phyloP scores from a whole-genome alignment of 345 rosid genomes.

The Trapa bicornis region DNA sequence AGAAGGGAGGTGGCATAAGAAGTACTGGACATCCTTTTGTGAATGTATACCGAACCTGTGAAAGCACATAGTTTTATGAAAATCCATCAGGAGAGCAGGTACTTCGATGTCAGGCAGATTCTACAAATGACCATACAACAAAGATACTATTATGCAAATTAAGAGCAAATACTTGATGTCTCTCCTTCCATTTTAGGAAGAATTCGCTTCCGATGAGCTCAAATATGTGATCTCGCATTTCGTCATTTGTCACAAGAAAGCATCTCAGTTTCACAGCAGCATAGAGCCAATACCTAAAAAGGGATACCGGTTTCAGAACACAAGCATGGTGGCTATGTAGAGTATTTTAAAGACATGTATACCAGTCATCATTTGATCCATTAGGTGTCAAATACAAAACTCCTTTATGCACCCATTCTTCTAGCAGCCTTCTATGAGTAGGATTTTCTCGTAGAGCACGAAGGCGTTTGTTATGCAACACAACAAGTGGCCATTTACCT shows the following conservation, averaged over 20 bases:
- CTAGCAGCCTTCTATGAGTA: conserved; percentile 35
- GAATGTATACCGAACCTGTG: conserved; percentile 64
- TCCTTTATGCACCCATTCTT: conserved; percentile 57
- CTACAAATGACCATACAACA: neutral
- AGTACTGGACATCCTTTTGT: conserved; percentile 48
- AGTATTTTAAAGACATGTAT: neutral
- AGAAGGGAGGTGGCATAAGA: conserved; percentile 58
- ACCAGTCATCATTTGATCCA: conserved; percentile 97
- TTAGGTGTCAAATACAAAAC: conserved; percentile 62
- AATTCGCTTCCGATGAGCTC: conserved; percentile 60
- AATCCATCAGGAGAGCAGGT: neutral
- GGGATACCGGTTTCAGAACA: neutral
- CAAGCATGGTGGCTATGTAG: neutral
- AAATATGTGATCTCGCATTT: conserved; percentile 93
- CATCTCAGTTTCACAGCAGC: conserved; percentile 76
- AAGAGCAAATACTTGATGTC: conserved; percentile 48
- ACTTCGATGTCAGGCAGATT: neutral
- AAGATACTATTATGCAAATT: neutral
- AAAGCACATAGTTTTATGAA: neutral
- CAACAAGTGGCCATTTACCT: conserved; percentile 61
- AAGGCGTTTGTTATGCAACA: conserved; percentile 65
- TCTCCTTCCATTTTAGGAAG: conserved; percentile 80
- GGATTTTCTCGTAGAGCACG: conserved; percentile 45
- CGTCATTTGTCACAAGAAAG: conserved; percentile 76
- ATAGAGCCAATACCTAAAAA: conserved; percentile 73